Percentiles rank a stretch among this genome's conserved stretches.
phyloP scores from a whole-genome alignment of 1,139 yeast genomes.

The Yamadazyma sp. region DNA sequence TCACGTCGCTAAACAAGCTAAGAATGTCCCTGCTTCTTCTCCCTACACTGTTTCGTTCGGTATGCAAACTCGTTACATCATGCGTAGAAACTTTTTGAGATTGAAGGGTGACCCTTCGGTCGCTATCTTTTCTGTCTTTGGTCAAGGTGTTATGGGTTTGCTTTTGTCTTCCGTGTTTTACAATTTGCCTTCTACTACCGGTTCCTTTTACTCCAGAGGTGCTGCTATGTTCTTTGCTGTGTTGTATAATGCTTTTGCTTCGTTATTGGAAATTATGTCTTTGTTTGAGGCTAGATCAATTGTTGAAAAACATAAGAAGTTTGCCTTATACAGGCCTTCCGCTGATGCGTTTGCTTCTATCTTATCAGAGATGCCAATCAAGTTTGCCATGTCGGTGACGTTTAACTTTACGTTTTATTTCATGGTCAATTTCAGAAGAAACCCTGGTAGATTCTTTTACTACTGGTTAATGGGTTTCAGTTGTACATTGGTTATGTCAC shows the following conservation, averaged over 20 bases:
- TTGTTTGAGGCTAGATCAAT: constrained; percentile 73
- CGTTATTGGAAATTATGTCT: constrained; percentile 70
- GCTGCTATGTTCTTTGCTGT: constrained; percentile 77
- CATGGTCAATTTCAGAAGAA: constrained; percentile 54
- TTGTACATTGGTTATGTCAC: constrained; percentile 53
- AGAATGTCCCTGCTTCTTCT: constrained; percentile 50
- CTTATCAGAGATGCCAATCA: constrained; percentile 58
- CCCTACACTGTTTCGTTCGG: constrained; percentile 65
- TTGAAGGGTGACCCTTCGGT: constrained; percentile 66
- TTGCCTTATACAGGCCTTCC: constrained; percentile 64
- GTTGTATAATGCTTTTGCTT: constrained; percentile 73
- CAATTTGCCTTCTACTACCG: constrained; percentile 44
- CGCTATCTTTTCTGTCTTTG: constrained; percentile 56
- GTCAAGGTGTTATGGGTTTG: constrained; percentile 73
- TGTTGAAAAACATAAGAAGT: constrained; percentile 76
- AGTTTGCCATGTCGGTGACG: constrained; percentile 42
- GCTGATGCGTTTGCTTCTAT: constrained; percentile 66
- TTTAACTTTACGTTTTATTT: constrained; percentile 55
- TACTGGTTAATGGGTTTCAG: constrained; percentile 46
- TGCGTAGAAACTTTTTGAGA: constrained; percentile 63
- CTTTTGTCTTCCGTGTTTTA: constrained; percentile 74
- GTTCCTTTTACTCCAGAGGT: constrained; percentile 64
- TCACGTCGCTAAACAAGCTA: constrained; percentile 59
- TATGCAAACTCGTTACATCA: constrained; percentile 63
- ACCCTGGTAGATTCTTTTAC: constrained; percentile 61